phyloP scores from a whole-genome alignment of 2,329 filamentous ascomycete genomes.

The Thermochaetoides dissita region DNA sequence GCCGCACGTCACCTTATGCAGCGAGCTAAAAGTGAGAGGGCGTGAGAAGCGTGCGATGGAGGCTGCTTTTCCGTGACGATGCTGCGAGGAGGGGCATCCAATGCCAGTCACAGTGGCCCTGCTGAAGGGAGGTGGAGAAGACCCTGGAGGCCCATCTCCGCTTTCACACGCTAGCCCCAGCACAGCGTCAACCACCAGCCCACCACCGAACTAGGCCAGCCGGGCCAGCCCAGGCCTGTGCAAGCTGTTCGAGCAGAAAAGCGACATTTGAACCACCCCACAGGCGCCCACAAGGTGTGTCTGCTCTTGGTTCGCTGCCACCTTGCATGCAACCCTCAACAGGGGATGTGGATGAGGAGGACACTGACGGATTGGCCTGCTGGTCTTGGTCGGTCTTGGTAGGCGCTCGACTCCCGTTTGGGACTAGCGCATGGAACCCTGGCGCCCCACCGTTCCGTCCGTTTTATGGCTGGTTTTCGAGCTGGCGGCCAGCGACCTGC shows the following conservation, averaged over 20 bases:
- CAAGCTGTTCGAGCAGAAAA: neutral
- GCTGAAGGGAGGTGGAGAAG: too few species aligned
- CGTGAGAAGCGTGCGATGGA: too few species aligned
- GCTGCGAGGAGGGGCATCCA: too few species aligned
- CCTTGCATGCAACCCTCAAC: constrained; percentile 10
- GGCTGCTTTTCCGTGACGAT: too few species aligned
- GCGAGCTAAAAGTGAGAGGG: neutral
- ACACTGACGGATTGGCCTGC: too few species aligned
- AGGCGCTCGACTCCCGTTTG: constrained; percentile 1
- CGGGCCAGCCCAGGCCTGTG: constrained; percentile 4
- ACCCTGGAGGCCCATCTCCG: neutral
- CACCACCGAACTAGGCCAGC: constrained; percentile 2
- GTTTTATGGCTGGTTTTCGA: constrained; percentile 10
- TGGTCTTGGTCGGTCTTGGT: neutral
- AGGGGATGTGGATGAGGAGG: constrained; percentile 4
- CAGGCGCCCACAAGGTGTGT: neutral
- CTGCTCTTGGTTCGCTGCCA: constrained; percentile 4
- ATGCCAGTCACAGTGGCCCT: too few species aligned
- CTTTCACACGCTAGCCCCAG: constrained; percentile 4
- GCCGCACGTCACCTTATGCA: neutral
- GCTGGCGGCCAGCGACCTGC: too few species aligned
- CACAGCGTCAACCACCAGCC: constrained; percentile 1
- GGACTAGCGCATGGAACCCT: constrained; percentile 9
- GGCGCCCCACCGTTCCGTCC: constrained; percentile 11
- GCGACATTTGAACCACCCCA: constrained; percentile 11